phyloP scores from a whole-genome alignment of 2,329 filamentous ascomycete species.

The Fusarium transvaalense region DNA sequence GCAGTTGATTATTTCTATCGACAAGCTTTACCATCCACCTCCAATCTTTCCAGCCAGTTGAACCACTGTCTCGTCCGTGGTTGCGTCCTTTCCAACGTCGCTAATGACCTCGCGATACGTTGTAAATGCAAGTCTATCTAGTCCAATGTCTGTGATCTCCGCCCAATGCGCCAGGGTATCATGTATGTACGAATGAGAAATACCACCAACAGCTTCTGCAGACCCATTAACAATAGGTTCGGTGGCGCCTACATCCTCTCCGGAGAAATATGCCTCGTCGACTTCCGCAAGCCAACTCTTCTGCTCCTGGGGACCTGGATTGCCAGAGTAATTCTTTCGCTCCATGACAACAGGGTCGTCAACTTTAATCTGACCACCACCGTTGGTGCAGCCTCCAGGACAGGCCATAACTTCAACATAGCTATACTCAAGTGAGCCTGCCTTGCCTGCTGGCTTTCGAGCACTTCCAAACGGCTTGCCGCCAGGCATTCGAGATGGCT shows the following conservation, averaged over 20 bases:
- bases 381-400: conserved; percentile 98
- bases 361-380: conserved; percentile 93
- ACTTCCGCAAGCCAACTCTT: conserved; percentile 86
- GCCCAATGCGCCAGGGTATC: conserved; percentile 83
- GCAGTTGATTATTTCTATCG: conserved; percentile 52
- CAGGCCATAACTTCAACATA: conserved; percentile 99
- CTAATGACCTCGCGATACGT: conserved; percentile 94
- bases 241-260: conserved; percentile 64
- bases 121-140: conserved; percentile 82
- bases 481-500: conserved; percentile 82
- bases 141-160: conserved; percentile 74
- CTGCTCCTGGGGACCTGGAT: conserved; percentile 81
- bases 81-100: conserved; percentile 85
- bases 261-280: conserved; percentile 92
- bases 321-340: conserved; percentile 61
- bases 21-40: conserved; percentile 81
- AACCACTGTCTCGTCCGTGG: conserved; percentile 81
- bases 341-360: conserved; percentile 77
- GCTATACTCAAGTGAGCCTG: conserved; percentile 74
- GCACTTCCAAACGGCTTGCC: conserved; percentile 71
- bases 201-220: conserved; percentile 68
- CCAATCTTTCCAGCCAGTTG: conserved; percentile 92
- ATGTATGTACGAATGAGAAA: conserved; percentile 75
- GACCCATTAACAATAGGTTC: conserved; percentile 47
- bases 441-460: conserved; percentile 65